Evolutionary conservation across 768 basidiomycete genomes (phyloP), one percentile per base, ranked within the genome.

Genomic region (Gloeostereum incarnatum): DNA sequence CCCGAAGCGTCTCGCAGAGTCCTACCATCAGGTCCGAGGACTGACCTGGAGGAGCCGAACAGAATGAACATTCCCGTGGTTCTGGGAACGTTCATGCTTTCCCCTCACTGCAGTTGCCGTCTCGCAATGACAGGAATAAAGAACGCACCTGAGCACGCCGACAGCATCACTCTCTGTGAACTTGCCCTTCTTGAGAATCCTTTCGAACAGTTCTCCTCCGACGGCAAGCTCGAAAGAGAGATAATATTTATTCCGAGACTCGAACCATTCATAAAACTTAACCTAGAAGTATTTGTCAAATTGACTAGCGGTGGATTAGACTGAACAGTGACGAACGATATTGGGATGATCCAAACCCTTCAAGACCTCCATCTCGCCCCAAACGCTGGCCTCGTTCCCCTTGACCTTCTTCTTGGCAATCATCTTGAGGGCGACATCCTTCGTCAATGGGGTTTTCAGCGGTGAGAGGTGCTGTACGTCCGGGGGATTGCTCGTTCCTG

Each of bases 241-340:
- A 54, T 93, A 98, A 58, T 90, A 97, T 61, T 96, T 97, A 11
- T 81, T 72, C 45, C 91, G 69, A 6, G 86, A 90, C 53, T 98
- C 96, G 55, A 98, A 98, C 79, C 85, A 90, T 56, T 96, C 92
- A 57, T 83, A 93, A 52, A 96, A 91, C 54, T 93, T 94, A 40
- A 96, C 89, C 89, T 91, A n/a, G n/a, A n/a, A n/a, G n/a, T n/a
- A 3, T 29, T 11, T 14, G 14, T n/a, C 32, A 5, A 10, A 26
- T 17, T 5, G 21, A 17, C 23, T 6, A 7, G 25, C 3, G 11
- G 24, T 19, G 17, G 16, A 9, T 6, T 14, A 13, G n/a, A 20
- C 6, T 30, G 19, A 27, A 24, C 24, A 29, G 24, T 40, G 23
- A 66, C 76, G 50, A 40, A 92, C 92, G 46, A 97, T 87, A 51